These are phyloP conservation scores for Tilletia indica DNA, from an alignment of 1,284 basidiomycete genomes.

Conservation along the genomic window DNA sequence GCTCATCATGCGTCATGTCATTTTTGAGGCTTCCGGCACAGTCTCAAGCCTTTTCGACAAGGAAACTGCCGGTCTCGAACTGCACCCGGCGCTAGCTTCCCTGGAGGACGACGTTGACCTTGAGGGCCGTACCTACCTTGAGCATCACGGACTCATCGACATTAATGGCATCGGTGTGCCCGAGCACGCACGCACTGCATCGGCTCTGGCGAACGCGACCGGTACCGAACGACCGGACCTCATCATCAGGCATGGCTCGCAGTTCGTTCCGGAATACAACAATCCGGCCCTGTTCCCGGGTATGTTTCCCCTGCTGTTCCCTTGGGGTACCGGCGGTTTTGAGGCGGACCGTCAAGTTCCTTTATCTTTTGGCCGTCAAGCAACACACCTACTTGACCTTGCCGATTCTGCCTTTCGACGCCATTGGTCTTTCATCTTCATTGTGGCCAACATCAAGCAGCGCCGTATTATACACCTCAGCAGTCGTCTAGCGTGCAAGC, in stretches of 20 bases:
- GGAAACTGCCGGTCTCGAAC: background rate
- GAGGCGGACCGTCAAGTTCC: background rate
- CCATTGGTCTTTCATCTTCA: background rate
- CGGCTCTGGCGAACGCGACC: background rate
- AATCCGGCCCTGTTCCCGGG: background rate
- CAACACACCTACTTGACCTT: background rate
- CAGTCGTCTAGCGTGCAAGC: background rate
- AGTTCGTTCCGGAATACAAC: background rate
- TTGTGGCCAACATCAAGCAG: background rate
- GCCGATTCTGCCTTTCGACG: background rate
- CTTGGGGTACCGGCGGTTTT: constrained; percentile 1
- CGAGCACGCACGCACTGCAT: background rate
- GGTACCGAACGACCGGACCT: background rate
- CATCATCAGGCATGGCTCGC: background rate
- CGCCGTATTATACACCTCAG: background rate
- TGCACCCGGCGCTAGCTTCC: background rate
- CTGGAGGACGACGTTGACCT: background rate
- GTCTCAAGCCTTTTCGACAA: background rate
- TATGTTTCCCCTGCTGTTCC: background rate
- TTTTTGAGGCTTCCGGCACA: background rate
- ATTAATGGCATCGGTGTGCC: background rate
- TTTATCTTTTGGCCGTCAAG: background rate
- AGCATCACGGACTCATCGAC: background rate
- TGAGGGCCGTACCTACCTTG: background rate
- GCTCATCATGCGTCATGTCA: background rate